phyloP scores from a whole-genome alignment of 2,329 filamentous ascomycete species.

The Talaromyces amestolkiae region DNA sequence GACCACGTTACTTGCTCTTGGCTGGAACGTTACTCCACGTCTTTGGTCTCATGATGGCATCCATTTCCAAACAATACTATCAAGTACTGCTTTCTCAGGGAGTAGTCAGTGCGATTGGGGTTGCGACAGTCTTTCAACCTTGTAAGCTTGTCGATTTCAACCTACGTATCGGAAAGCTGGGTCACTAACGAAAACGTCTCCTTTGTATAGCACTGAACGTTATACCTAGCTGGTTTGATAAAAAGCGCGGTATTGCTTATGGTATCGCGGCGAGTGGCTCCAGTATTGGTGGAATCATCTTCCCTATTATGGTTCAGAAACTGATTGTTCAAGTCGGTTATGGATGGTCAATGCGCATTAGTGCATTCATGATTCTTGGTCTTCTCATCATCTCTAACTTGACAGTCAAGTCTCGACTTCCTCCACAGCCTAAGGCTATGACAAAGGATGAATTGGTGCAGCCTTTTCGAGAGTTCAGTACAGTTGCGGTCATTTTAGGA shows the following conservation, averaged over 20 bases:
- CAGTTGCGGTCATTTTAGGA: slow-evolving; percentile 30
- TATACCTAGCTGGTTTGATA: slow-evolving; percentile 61
- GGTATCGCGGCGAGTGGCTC: slow-evolving; percentile 56
- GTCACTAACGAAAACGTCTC: slow-evolving; percentile 42
- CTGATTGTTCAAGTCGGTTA: slow-evolving; percentile 55
- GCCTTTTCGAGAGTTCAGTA: slow-evolving; percentile 27
- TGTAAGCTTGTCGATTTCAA: slow-evolving; percentile 27
- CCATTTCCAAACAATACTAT: slow-evolving; percentile 54
- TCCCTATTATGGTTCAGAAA: slow-evolving; percentile 60
- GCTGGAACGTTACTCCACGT: slow-evolving; percentile 55
- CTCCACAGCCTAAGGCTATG: slow-evolving; percentile 25
- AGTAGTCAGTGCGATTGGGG: slow-evolving; percentile 53
- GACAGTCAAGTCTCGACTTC: slow-evolving; percentile 50
- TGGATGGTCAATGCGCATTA: slow-evolving; percentile 57
- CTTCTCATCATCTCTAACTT: slow-evolving; percentile 54
- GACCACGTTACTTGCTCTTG: slow-evolving; percentile 54
- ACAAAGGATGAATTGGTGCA: slow-evolving; percentile 23
- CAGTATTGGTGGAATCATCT: slow-evolving; percentile 58
- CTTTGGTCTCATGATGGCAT: slow-evolving; percentile 60
- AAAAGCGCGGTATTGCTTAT: slow-evolving; percentile 52
- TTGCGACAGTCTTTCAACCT: slow-evolving; percentile 42
- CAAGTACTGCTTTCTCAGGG: slow-evolving; percentile 58
- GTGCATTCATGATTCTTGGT: slow-evolving; percentile 60
- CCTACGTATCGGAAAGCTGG: slow-evolving; percentile 28
- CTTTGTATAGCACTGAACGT: slow-evolving; percentile 51